A percentile compares a stretch with the other conserved stretches of the same genome.
These are phyloP conservation scores for Nemania diffusa DNA, from an alignment of 2,329 filamentous ascomycete genomes.

Conservation along the genomic window DNA sequence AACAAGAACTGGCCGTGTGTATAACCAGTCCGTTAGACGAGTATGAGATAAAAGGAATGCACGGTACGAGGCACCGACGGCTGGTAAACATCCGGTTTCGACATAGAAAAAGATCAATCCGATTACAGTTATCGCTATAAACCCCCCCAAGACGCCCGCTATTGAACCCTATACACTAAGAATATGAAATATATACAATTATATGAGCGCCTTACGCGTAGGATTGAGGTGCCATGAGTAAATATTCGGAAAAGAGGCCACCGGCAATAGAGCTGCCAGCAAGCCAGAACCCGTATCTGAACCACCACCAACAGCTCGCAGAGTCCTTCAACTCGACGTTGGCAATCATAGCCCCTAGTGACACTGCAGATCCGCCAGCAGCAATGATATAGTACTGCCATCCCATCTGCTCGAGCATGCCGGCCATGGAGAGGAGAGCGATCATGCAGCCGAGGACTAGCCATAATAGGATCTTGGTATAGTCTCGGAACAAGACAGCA, in stretches of 20 bases:
- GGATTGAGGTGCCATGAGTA: slow-evolving; percentile 20
- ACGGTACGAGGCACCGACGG: not conserved
- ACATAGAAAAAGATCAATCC: slow-evolving; percentile 1
- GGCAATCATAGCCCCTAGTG: slow-evolving; percentile 45
- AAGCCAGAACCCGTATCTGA: slow-evolving; percentile 48
- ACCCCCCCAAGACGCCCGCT: slow-evolving; percentile 15
- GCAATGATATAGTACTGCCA: slow-evolving; percentile 42
- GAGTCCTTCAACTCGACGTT: slow-evolving; percentile 45
- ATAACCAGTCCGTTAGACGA: slow-evolving; percentile 1
- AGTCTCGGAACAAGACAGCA: slow-evolving; percentile 46
- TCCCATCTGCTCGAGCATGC: slow-evolving; percentile 37
- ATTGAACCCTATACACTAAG: not conserved
- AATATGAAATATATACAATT: slow-evolving; percentile 6
- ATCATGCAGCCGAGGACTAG: slow-evolving; percentile 41
- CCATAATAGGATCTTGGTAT: slow-evolving; percentile 44
- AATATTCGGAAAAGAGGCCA: slow-evolving; percentile 40
- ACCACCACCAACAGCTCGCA: slow-evolving; percentile 50
- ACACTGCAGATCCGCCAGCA: slow-evolving; percentile 41
- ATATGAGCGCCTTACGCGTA: slow-evolving; percentile 53
- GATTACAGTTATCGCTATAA: slow-evolving; percentile 9
- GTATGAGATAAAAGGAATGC: not conserved
- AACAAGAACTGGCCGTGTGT: slow-evolving; percentile 44
- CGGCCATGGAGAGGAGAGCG: slow-evolving; percentile 37
- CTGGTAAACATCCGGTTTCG: not conserved
- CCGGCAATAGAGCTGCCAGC: slow-evolving; percentile 45